Base-by-base conservation (phyloP, 805 yeast species). In the Wickerhamomyces alni region DNA sequence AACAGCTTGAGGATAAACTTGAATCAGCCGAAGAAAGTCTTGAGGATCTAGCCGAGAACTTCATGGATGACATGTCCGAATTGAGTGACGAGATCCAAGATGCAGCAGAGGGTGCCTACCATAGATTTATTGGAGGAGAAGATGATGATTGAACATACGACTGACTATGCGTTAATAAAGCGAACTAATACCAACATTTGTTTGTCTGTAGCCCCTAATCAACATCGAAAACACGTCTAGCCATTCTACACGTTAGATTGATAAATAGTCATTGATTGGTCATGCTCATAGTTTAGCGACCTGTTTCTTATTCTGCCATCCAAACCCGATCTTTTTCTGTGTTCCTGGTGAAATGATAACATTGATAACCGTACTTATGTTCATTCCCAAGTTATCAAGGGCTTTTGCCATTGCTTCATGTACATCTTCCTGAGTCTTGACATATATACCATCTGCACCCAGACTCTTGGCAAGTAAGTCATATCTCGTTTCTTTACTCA, bases 261-360 rank as follows among this genome's bases (percentile, higher is more conserved):
- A n/a, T n/a, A n/a, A n/a, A n/a, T n/a, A n/a, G n/a, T n/a, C n/a
- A n/a, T n/a, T n/a, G n/a, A n/a, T n/a, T n/a, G n/a, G n/a, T n/a
- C 12, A n/a, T 3, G 2, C 8, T 30, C 30, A 40, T 13, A 40
- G 22, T 30, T 40, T 46, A 39, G n/a, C 13, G 38, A 41, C 8
- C 53, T 11, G 31, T 42, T 67, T 63, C 53, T 70, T 72, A n/a
- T 74, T 75, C 63, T 79, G 81, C 87, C 87, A 81, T 2, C 82
- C 84, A 58, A 81, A 81, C 31, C 72, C 70, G 33, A 82, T 60
- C 50, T 75, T 75, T 40, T 66, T 68, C 45, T 70, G 69, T 19
- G 66, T 66, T 1, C 82, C 85, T 2, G 76, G 72, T 33, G 75
- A 77, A 10, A 81, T 78, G n/a, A 80, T 63, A 2, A 81, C 76